Percentiles rank a stretch among this genome's conserved stretches.
phyloP scores from a whole-genome alignment of 179 eudicot genomes.

The Drosera spatulata region DNA sequence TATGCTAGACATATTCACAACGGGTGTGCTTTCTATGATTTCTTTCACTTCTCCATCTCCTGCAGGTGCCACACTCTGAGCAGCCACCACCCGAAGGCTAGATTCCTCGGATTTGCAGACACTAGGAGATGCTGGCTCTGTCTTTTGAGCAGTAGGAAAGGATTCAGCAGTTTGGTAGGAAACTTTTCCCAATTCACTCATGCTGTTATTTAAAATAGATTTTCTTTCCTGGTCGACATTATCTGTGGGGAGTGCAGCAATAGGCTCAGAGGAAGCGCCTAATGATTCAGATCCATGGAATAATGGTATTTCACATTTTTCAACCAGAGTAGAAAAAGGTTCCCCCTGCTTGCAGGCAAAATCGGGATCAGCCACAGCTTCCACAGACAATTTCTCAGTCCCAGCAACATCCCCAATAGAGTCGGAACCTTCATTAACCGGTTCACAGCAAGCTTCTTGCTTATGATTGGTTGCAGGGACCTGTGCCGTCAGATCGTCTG shows the following conservation, averaged over 20 bases:
- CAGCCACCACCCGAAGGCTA: background rate
- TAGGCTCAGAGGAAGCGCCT: slow-evolving; percentile 3
- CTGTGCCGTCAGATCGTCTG: slow-evolving; percentile 9
- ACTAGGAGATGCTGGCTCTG: slow-evolving; percentile 2
- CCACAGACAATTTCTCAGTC: background rate
- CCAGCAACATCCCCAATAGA: slow-evolving; percentile 8
- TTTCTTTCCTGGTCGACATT: background rate
- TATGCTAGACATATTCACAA: slow-evolving; percentile 1
- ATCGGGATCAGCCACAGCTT: background rate
- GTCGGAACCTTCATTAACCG: slow-evolving; percentile 2
- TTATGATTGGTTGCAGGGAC: slow-evolving; percentile 6
- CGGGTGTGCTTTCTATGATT: background rate
- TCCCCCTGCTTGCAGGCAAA: background rate
- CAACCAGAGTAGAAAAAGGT: background rate
- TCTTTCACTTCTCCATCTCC: background rate
- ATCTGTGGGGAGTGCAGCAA: slow-evolving; percentile 6
- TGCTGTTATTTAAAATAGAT: background rate
- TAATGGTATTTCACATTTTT: slow-evolving; percentile 11
- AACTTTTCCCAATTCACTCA: background rate
- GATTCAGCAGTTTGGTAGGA: slow-evolving; percentile 1
- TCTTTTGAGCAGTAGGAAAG: background rate
- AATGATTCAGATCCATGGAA: slow-evolving; percentile 8
- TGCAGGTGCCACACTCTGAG: background rate
- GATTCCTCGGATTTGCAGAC: slow-evolving; percentile 2
- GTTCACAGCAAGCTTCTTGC: background rate